phyloP scores from a whole-genome alignment of 768 basidiomycete genomes.

The Roridomyces roridus region DNA sequence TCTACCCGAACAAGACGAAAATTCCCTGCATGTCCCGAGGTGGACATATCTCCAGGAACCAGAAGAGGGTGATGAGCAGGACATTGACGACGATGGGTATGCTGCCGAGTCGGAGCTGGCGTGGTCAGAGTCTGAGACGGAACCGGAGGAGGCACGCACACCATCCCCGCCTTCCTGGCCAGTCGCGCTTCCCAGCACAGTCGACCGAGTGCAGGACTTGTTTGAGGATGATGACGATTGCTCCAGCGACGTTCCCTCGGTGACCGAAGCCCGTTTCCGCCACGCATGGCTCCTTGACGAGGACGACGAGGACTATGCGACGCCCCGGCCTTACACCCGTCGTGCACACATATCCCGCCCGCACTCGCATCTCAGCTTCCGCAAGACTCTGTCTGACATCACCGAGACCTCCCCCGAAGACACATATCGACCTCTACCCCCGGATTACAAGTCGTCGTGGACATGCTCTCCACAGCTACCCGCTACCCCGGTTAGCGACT shows the following conservation, averaged over 20 bases:
- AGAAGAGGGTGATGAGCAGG: background rate
- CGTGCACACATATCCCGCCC: background rate
- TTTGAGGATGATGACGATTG: slow-evolving; percentile 25
- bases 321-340: background rate
- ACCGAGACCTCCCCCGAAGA: slow-evolving; percentile 1
- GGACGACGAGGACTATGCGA: slow-evolving; percentile 10
- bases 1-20: slow-evolving; percentile 11
- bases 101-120: background rate
- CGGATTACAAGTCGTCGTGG: slow-evolving; percentile 4
- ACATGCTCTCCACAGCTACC: background rate
- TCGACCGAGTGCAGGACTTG: slow-evolving; percentile 2
- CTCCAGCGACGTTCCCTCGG: slow-evolving; percentile 2
- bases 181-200: background rate
- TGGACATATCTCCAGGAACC: slow-evolving; percentile 8
- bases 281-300: slow-evolving; percentile 17
- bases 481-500: background rate
- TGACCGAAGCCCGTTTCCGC: slow-evolving; percentile 11
- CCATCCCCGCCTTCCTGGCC: slow-evolving; percentile 22
- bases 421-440: background rate
- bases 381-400: slow-evolving; percentile 2
- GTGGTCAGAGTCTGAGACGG: slow-evolving; percentile 20
- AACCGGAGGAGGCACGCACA: slow-evolving; percentile 20
- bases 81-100: background rate
- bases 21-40: slow-evolving; percentile 1
- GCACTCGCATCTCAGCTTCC: slow-evolving; percentile 9